Evolutionary conservation across 495 filamentous ascomycete species (phyloP), one percentile per base, ranked within the genome.

Genomic region (Annulohypoxylon moriforme): DNA sequence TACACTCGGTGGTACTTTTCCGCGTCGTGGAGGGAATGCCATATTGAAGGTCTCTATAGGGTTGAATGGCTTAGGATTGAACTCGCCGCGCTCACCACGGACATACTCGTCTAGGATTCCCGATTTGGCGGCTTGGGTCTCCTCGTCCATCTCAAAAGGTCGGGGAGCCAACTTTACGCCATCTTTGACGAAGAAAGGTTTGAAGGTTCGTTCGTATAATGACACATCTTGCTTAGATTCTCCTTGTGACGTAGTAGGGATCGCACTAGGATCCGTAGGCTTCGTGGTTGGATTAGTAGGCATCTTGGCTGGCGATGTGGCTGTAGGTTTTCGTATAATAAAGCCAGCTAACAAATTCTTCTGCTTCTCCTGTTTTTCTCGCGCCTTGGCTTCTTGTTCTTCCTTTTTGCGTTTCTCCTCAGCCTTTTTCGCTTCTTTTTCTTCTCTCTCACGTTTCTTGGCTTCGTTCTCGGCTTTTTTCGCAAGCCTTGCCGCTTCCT

Each of bases 131-230:
- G 81, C 78, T 29, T 80, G 80, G 3, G 86, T 86, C 65, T 89
- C 80, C 1, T 86, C 76, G 62, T 93, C 90, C 61, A 78, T 85
- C 74, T 77, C 87, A 83, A 50, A 85, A 73, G 67, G 64, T 7
- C 49, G 67, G 0, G 83, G 82, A 1, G 93, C 92, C 44, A 94
- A 62, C 9, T 68, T 85, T 2, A 92, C 91, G 71, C 91, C 83
- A 13, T 86, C 82, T 60, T 94, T 88, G 9, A 94, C 68, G 64
- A 91, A 94, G 79, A 96, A 97, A 0, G 91, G 87, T 13, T 92
- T 88, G 73, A 98, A 98, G 31, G 76, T 79, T 68, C 86, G 87
- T 14, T 92, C 82, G 72, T 96, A 98, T 44, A 90, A 86, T 0
- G 89, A 86, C 34, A 81, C 67, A 18, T 77, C 69, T 10, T 82